phyloP scores from a whole-genome alignment of 768 basidiomycete genomes.

The Collybia sp. region DNA sequence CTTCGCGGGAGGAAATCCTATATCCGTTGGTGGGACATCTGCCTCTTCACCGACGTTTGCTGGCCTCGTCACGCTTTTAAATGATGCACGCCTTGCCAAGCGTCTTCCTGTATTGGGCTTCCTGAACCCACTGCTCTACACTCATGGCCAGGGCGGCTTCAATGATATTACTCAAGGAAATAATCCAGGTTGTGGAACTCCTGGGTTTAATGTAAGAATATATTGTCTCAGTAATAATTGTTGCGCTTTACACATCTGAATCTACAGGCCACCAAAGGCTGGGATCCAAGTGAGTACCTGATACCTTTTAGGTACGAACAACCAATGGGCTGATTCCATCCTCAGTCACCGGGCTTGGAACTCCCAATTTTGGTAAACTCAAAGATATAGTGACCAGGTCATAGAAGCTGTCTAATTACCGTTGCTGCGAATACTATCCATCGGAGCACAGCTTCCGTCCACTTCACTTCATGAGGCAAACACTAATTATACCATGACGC shows the following conservation, averaged over 20 bases:
- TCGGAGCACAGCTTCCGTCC: too few species aligned
- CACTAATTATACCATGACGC: too few species aligned
- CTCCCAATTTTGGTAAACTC: slow-evolving; percentile 46
- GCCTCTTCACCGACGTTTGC: slow-evolving; percentile 24
- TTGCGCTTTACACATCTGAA: background rate
- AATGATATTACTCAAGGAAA: slow-evolving; percentile 20
- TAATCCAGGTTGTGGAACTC: slow-evolving; percentile 42
- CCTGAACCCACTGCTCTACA: slow-evolving; percentile 17
- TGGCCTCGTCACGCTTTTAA: slow-evolving; percentile 21
- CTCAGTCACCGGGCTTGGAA: slow-evolving; percentile 51
- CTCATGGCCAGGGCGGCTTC: slow-evolving; percentile 10
- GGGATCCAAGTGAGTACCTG: slow-evolving; percentile 46
- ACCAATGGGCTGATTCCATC: slow-evolving; percentile 3
- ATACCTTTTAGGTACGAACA: background rate
- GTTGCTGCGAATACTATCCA: too few species aligned
- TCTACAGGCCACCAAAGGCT: slow-evolving; percentile 15
- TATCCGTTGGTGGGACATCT: slow-evolving; percentile 18
- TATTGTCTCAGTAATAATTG: background rate
- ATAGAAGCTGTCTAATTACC: too few species aligned
- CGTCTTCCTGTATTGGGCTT: slow-evolving; percentile 13
- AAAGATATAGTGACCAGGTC: slow-evolving; percentile 25
- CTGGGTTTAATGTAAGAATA: slow-evolving; percentile 25
- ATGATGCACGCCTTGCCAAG: slow-evolving; percentile 20
- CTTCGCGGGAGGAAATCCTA: slow-evolving; percentile 10
- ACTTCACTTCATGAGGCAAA: too few species aligned